Percentiles rank a stretch among this genome's conserved stretches.
These are phyloP conservation scores for Pythium phragmiticola DNA, from an alignment of 352 stramenopile genomes.

Conservation along the genomic window DNA sequence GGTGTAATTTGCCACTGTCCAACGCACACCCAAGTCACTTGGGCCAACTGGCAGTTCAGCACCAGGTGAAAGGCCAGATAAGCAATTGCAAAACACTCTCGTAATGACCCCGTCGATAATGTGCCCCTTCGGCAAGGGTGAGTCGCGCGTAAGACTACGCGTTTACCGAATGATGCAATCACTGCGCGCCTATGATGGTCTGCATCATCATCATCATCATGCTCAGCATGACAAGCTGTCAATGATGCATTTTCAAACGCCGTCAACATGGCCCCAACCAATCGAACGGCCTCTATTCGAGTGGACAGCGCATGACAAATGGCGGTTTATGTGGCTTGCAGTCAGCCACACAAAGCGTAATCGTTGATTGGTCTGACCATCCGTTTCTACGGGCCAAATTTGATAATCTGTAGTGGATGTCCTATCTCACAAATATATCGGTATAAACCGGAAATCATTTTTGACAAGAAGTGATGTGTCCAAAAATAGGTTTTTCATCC, in stretches of 20 bases:
- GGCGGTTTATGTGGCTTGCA: background rate
- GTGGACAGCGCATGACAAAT: background rate
- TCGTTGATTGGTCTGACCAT: background rate
- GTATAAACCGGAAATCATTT: background rate
- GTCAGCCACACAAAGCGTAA: constrained; percentile 8
- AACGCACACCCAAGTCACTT: too few species aligned
- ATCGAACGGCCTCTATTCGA: constrained; percentile 9
- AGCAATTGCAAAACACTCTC: too few species aligned
- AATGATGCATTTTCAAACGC: background rate
- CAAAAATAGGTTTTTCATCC: constrained; percentile 9
- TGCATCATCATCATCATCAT: too few species aligned
- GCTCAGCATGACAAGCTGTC: background rate
- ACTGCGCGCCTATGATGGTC: too few species aligned
- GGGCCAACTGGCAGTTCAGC: too few species aligned
- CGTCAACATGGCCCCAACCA: constrained; percentile 4
- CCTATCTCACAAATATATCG: background rate
- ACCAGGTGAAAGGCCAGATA: too few species aligned
- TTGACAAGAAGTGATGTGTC: background rate
- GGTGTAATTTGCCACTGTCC: too few species aligned
- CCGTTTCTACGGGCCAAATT: background rate
- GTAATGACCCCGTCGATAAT: too few species aligned
- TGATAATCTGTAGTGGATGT: too few species aligned
- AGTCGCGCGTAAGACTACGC: too few species aligned
- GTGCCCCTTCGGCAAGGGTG: too few species aligned
- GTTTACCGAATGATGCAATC: too few species aligned